Evolutionary conservation across 768 basidiomycete genomes (phyloP), one percentile per base, ranked within the genome.

Genomic region (Russula ochroleuca): DNA sequence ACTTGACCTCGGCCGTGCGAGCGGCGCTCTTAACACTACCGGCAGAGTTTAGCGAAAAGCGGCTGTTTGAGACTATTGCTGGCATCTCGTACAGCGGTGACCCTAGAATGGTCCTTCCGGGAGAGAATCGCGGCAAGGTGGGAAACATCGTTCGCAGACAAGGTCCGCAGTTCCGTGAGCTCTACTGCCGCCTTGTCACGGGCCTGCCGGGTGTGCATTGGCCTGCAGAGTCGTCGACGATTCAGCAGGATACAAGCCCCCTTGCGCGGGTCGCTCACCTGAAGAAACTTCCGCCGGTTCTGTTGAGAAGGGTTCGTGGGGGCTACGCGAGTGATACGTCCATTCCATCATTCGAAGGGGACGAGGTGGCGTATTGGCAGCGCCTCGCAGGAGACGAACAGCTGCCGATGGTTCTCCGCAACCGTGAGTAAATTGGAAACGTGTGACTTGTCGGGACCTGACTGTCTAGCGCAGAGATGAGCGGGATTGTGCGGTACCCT

Each of bases 111-210:
- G 68, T 90, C 52, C 83, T 95, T 5, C 94, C 94, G 1, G 94
- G 87, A 0, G 97, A 99, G 80, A 97, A 98, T 76, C 87, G 94
- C 33, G 80, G 84, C 65, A 99, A 99, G 77, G 88, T 99, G n/a
- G 78, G 78, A 52, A 98, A 98, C 75, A 98, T 99, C 69, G 95
- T 98, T 47, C 78, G 79, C 61, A 85, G 85, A 56, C 92, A 97
- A 76, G 79, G 80, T 19, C 80, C 81, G 19, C 92, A 94, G 73
- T 98, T 98, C 76, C 83, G 84, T 62, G 90, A 90, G 72, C 77
- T 98, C 62, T 98, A 98, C 78, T 85, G 86, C 72, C 82, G 86
- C 31, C 78, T 92, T 15, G 88, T 87, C 3, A 82, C 84, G 31
- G 91, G 87, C 0, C 75, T 94, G 1, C 92, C 92, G 15, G 91